phyloP scores from a whole-genome alignment of 177 flowering plant species.

The Vitis hybrid region DNA sequence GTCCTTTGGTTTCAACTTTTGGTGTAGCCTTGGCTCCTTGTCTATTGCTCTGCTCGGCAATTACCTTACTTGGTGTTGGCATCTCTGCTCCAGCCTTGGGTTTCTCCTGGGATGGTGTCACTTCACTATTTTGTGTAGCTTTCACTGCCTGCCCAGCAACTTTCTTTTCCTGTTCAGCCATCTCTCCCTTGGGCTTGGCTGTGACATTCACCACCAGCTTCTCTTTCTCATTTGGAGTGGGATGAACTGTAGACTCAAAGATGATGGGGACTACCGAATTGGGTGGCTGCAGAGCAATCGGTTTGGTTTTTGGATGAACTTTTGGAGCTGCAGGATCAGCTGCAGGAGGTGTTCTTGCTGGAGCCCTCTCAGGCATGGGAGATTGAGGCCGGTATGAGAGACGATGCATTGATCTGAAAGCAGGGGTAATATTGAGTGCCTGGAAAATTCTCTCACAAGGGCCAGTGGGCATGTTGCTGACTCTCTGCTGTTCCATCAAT shows the following conservation, averaged over 20 bases:
- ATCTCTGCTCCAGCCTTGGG: not conserved
- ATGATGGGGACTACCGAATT: not conserved
- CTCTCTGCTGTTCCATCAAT: slow-evolving; percentile 24
- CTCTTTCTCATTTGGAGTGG: not conserved
- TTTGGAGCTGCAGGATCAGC: not conserved
- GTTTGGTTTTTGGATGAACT: slow-evolving; percentile 5
- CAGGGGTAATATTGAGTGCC: slow-evolving; percentile 14
- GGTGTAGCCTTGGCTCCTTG: not conserved
- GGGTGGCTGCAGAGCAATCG: slow-evolving; percentile 2
- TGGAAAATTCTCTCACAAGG: slow-evolving; percentile 30
- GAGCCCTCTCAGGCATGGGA: not conserved
- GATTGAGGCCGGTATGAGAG: slow-evolving; percentile 8
- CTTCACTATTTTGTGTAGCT: not conserved
- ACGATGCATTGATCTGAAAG: slow-evolving; percentile 13
- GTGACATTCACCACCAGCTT: no score
- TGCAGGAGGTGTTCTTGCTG: not conserved
- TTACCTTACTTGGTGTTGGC: not conserved
- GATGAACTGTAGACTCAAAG: slow-evolving; percentile 2
- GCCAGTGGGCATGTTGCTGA: slow-evolving; percentile 7
- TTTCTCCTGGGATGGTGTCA: not conserved
- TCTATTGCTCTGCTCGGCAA: not conserved
- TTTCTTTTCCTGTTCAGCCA: not conserved
- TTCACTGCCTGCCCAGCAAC: not conserved
- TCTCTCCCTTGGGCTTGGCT: not conserved
- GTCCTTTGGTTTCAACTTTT: not conserved